Base-by-base conservation (phyloP, 805 yeast species). In the Lipomyces sp. region DNA sequence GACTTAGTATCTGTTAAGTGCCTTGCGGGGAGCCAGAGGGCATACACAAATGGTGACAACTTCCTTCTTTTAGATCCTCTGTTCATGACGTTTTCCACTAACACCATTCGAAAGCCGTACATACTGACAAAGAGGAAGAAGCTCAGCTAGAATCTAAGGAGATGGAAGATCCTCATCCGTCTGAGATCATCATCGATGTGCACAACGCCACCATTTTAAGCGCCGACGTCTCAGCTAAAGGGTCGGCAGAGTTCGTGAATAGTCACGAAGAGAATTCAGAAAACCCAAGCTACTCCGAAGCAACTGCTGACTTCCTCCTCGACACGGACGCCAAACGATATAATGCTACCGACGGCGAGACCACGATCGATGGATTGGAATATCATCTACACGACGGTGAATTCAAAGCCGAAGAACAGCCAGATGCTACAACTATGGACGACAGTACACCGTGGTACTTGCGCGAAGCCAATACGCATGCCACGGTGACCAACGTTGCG, bases 361-460 rank as follows among this genome's bases (percentile, higher is more conserved):
- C 50, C 0, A 8, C 61, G 11, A 64, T 64, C 18, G 67, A 64
- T 35, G 60, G n/a, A 42, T 61, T 57, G 11, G 67, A 64, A 30
- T 64, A 64, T 45, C 67, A 64, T 54, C 57, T 64, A 18, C 67
- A 64, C 42, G 67, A 64, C 35, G 67, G 62, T 45, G 67, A 64
- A 33, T 64, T 45, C 53, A 53, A 60, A 33, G 35, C 42, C 13
- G 60, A 55, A 34, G 35, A 18, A 6, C 32, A 24, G 18, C 15
- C 33, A 4, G 64, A 57, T 2, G 59, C n/a, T 42, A 59, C 42
- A 1, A 64, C 34, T 24, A 4, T 45, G 6, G 53, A 54, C n/a
- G 65, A 57, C 35, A 56, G 56, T 8, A 56, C 60, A 10, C 71
- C 71, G 8, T 68, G 71, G 71, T 68, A 68, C 34, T 51, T 66